A percentile compares a stretch with the other conserved stretches of the same genome.
These are phyloP conservation scores for Penicillium lividum DNA, from an alignment of 495 filamentous ascomycete genomes.

Conservation along the genomic window DNA sequence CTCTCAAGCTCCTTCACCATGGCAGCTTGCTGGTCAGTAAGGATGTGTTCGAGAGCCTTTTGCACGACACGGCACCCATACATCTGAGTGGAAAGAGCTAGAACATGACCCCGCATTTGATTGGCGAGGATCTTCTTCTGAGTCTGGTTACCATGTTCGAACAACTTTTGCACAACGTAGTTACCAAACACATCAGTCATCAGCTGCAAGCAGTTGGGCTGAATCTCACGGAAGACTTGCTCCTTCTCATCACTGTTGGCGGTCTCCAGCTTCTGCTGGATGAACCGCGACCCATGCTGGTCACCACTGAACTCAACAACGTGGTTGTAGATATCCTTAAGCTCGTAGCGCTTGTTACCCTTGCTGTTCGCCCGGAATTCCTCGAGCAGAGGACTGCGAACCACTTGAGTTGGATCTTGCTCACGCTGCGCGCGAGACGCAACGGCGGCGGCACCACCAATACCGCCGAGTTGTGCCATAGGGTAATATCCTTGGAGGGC, in stretches of 20 bases:
- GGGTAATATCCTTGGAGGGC: slow-evolving; percentile 38
- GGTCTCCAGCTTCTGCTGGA: slow-evolving; percentile 90
- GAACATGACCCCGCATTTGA: slow-evolving; percentile 82
- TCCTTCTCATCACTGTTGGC: slow-evolving; percentile 98
- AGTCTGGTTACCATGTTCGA: slow-evolving; percentile 91
- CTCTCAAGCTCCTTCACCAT: slow-evolving; percentile 81
- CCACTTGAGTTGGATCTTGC: slow-evolving; percentile 61
- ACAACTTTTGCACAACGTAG: slow-evolving; percentile 97
- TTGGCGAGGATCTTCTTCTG: slow-evolving; percentile 87
- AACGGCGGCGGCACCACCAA: slow-evolving; percentile 31
- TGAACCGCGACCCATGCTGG: slow-evolving; percentile 93
- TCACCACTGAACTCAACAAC: slow-evolving; percentile 96
- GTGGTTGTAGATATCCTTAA: slow-evolving; percentile 89
- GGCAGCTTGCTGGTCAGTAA: slow-evolving; percentile 84
- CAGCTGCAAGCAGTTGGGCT: slow-evolving; percentile 76
- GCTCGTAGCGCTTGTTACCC: slow-evolving; percentile 76
- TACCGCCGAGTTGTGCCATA: slow-evolving; percentile 22
- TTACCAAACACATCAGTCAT: slow-evolving; percentile 98
- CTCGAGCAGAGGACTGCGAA: slow-evolving; percentile 72
- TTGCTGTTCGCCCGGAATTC: slow-evolving; percentile 79
- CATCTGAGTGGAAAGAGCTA: slow-evolving; percentile 80
- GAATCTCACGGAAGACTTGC: slow-evolving; percentile 85
- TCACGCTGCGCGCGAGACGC: slow-evolving; percentile 60
- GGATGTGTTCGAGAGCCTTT: slow-evolving; percentile 93
- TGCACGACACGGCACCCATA: slow-evolving; percentile 97